phyloP scores from a whole-genome alignment of 257 asterid genomes.

The Petunia secreta region DNA sequence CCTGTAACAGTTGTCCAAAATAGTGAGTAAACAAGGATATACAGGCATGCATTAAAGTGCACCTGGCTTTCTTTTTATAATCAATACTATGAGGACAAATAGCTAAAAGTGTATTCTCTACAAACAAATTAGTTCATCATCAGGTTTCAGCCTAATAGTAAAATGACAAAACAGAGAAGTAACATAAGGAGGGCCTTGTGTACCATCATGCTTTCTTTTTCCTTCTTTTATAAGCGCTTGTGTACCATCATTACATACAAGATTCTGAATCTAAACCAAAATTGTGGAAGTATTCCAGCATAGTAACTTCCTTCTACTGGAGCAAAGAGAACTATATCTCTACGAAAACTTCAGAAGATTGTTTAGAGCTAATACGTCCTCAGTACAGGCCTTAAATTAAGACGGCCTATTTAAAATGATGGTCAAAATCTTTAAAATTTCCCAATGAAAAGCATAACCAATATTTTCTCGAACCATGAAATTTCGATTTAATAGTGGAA shows the following conservation, averaged over 20 bases:
- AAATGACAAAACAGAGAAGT: not conserved
- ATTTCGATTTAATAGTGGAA: not conserved
- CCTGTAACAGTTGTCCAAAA: conserved; percentile 40
- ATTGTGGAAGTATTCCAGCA: not conserved
- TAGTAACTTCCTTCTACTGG: not conserved
- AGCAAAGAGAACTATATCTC: not conserved
- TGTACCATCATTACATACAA: not conserved
- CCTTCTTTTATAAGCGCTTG: too few relatives aligned
- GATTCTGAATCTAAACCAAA: conserved; percentile 3
- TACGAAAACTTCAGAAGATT: not conserved
- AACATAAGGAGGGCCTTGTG: not conserved
- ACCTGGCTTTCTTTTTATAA: not conserved
- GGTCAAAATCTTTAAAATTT: not conserved
- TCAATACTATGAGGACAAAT: not conserved
- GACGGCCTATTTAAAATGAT: not conserved
- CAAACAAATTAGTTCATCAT: not conserved
- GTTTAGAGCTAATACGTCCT: not conserved
- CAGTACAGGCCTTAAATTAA: conserved; percentile 7
- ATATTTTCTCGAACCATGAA: not conserved
- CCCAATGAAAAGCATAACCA: not conserved
- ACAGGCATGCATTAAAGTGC: not conserved
- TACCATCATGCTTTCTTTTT: not conserved
- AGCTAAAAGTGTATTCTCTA: not conserved
- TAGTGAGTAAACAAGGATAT: not conserved
- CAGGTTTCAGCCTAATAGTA: not conserved